These are phyloP conservation scores for Carallia pectinifolia DNA, from an alignment of 345 rosid genomes.

Conservation along the genomic window DNA sequence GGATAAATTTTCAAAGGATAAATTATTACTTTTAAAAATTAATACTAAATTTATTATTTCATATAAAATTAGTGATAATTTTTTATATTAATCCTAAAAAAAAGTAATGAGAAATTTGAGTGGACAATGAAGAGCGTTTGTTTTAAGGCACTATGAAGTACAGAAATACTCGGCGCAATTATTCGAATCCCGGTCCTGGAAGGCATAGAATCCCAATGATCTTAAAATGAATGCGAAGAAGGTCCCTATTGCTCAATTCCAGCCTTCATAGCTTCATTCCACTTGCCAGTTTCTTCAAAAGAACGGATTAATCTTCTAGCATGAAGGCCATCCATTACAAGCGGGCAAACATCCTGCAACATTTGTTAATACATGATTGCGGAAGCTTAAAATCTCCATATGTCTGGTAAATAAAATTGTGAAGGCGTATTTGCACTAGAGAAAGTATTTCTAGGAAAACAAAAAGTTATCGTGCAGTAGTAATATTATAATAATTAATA, in stretches of 20 bases:
- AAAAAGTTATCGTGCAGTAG: too few relatives aligned
- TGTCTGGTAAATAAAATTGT: too few relatives aligned
- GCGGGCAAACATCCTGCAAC: conserved; percentile 90
- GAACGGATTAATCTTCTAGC: conserved; percentile 91
- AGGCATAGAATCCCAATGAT: conserved; percentile 14
- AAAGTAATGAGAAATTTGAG: not conserved
- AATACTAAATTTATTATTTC: too few relatives aligned
- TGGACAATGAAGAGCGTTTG: not conserved
- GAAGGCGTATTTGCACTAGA: too few relatives aligned
- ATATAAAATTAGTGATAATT: too few relatives aligned
- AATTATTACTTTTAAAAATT: too few relatives aligned
- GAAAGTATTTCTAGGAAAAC: too few relatives aligned
- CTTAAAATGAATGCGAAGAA: conserved; percentile 21
- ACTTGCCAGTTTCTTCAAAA: conserved; percentile 73
- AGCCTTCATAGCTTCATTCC: conserved; percentile 74
- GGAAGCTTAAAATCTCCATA: conserved; percentile 10
- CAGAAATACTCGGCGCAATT: conserved; percentile 63
- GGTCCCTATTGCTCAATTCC: conserved; percentile 50
- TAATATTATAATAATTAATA: too few relatives aligned
- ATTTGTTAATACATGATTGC: conserved; percentile 2
- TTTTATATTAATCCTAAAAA: too few relatives aligned
- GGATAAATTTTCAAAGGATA: too few relatives aligned
- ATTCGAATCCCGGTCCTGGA: conserved; percentile 55
- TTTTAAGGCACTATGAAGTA: too few relatives aligned
- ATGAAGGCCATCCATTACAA: conserved; percentile 84